phyloP scores from a whole-genome alignment of 352 stramenopile species.

The Aphanomyces euteiches region DNA sequence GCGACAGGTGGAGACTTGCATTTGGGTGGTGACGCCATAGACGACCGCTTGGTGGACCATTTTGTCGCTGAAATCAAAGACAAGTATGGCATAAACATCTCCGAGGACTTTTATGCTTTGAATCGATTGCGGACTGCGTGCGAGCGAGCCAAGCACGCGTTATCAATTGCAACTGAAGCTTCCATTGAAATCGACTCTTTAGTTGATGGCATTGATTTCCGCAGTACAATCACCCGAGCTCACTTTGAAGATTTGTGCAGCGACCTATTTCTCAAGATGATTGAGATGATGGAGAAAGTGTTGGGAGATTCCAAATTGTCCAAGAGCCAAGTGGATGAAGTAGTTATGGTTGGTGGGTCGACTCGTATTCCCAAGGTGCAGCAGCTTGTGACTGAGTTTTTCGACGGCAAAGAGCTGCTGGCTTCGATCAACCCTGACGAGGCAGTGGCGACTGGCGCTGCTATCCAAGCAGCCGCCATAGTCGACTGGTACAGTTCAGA shows the following conservation, averaged over 20 bases:
- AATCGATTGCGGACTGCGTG: conserved; percentile 87
- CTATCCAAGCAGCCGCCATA: conserved; percentile 40
- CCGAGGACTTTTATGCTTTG: conserved; percentile 68
- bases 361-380: conserved; percentile 54
- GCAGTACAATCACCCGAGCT: conserved; percentile 86
- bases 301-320: conserved; percentile 35
- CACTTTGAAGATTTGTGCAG: conserved; percentile 87
- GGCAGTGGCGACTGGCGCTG: conserved; percentile 54
- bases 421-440: conserved; percentile 71
- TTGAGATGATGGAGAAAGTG: conserved; percentile 63
- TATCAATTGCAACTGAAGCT: conserved; percentile 80
- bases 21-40: conserved; percentile 89
- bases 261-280: conserved; percentile 87
- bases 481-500: conserved; percentile 35
- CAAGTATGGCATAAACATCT: conserved; percentile 79
- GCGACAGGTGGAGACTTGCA: conserved; percentile 88
- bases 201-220: conserved; percentile 92
- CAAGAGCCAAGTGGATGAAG: conserved; percentile 37
- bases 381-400: conserved; percentile 48
- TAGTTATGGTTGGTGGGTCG: conserved; percentile 41
- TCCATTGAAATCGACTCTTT: conserved; percentile 91
- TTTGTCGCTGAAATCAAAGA: conserved; percentile 87
- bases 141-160: conserved; percentile 88
- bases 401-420: conserved; percentile 52
- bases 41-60: conserved; percentile 89